phyloP scores from a whole-genome alignment of 306 rosid species.

The Phaseolus lunatus region DNA sequence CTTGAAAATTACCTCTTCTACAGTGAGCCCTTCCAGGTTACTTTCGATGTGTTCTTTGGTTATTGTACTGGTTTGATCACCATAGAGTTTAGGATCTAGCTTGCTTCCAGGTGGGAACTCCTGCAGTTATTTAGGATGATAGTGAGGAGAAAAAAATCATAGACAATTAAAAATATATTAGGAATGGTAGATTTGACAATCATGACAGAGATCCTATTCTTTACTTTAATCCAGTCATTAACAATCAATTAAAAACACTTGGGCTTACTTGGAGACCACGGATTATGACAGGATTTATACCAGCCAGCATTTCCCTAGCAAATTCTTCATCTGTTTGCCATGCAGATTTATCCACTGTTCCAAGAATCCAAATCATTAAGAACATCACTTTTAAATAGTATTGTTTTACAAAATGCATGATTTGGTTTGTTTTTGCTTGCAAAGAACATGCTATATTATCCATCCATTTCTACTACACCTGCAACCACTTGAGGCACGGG shows the following conservation, averaged over 20 bases:
- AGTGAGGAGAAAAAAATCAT: constrained; percentile 11
- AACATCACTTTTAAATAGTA: constrained; percentile 2
- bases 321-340: constrained; percentile 92
- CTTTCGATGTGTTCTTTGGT: constrained; percentile 55
- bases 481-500: constrained; percentile 77
- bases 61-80: constrained; percentile 73
- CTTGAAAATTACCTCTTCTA: constrained; percentile 65
- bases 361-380: constrained; percentile 40
- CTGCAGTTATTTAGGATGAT: constrained; percentile 51
- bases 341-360: constrained; percentile 65
- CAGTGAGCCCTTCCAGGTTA: constrained; percentile 61
- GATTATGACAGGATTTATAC: constrained; percentile 71
- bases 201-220: neutral
- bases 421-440: constrained; percentile 23
- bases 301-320: constrained; percentile 92
- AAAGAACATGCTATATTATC: constrained; percentile 36
- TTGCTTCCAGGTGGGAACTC: constrained; percentile 85
- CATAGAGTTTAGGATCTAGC: constrained; percentile 66
- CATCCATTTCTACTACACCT: constrained; percentile 53
- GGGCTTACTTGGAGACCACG: constrained; percentile 66
- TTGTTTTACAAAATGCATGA: constrained; percentile 28
- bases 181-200: constrained; percentile 17
- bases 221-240: neutral
- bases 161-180: neutral
- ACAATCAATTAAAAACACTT: neutral